These are phyloP conservation scores for Ascobolus immersus DNA, from an alignment of 495 filamentous ascomycete genomes.

Conservation along the genomic window DNA sequence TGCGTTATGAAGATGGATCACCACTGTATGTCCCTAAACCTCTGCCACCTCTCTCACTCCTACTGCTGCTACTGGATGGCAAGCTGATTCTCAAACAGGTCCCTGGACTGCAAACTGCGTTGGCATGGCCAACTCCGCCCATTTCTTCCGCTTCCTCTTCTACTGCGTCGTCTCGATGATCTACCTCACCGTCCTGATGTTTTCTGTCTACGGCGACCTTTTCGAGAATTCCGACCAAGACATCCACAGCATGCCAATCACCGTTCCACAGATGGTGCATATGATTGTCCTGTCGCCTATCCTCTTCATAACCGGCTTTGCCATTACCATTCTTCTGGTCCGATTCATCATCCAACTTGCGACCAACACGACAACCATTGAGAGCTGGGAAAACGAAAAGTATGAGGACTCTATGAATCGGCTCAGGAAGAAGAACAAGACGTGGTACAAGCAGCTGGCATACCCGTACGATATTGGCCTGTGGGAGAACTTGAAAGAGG, in stretches of 20 bases:
- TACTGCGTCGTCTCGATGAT: constrained; percentile 45
- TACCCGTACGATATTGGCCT: constrained; percentile 86
- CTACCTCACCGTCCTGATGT: constrained; percentile 28
- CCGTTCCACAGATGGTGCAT: constrained; percentile 30
- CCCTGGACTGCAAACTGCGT: constrained; percentile 92
- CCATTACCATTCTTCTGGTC: constrained; percentile 36
- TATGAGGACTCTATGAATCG: constrained; percentile 60
- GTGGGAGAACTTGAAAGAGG: constrained; percentile 47
- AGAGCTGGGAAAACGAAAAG: constrained; percentile 75
- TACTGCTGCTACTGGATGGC: not conserved
- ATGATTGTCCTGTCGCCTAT: constrained; percentile 38
- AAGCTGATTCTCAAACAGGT: constrained; percentile 3
- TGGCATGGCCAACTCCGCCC: constrained; percentile 65
- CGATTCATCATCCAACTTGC: constrained; percentile 20
- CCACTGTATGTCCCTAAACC: constrained; percentile 32
- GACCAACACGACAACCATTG: constrained; percentile 55
- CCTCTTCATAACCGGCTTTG: constrained; percentile 37
- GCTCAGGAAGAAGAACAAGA: too few relatives aligned
- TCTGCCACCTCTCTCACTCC: not conserved
- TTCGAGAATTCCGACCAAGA: constrained; percentile 75
- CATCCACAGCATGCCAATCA: too few relatives aligned
- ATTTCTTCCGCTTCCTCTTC: constrained; percentile 70
- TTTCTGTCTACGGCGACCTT: constrained; percentile 42
- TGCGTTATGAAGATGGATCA: constrained; percentile 97
- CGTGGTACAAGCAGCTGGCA: constrained; percentile 34